phyloP scores from a whole-genome alignment of 176 grass and related monocot genomes.

The Miscanthus lutarioriparius region DNA sequence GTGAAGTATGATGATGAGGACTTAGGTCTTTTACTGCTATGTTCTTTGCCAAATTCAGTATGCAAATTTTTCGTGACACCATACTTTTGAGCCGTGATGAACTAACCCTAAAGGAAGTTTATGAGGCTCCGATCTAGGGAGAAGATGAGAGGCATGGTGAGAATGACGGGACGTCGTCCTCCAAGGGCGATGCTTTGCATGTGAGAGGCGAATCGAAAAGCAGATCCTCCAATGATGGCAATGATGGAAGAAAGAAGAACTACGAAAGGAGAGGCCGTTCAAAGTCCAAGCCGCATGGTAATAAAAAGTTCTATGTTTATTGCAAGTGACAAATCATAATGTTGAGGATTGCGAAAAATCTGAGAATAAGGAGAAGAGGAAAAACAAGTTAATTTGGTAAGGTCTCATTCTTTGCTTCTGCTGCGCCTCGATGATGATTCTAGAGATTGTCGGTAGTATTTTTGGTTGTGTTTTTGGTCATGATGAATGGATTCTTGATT shows the following conservation, averaged over 20 bases:
- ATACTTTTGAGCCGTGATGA: background rate
- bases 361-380: too few species aligned
- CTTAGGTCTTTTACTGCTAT: slow-evolving; percentile 4
- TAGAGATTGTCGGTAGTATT: too few species aligned
- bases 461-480: too few species aligned
- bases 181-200: background rate
- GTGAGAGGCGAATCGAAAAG: background rate
- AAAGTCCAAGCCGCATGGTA: too few species aligned
- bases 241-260: background rate
- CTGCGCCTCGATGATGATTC: too few species aligned
- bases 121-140: too few species aligned
- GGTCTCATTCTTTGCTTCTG: too few species aligned
- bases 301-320: too few species aligned
- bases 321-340: too few species aligned
- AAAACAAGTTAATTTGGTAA: too few species aligned
- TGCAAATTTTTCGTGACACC: background rate
- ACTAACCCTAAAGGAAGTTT: background rate
- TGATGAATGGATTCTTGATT: too few species aligned
- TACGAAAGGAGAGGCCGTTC: background rate
- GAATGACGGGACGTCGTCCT: background rate
- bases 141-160: background rate
- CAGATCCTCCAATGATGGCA: background rate
- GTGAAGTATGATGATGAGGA: background rate
- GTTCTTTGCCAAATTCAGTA: background rate
- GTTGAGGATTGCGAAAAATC: too few species aligned